Conservation (phyloP, 306 rosid genomes). For the Psophocarpus tetragonolobus region DNA sequence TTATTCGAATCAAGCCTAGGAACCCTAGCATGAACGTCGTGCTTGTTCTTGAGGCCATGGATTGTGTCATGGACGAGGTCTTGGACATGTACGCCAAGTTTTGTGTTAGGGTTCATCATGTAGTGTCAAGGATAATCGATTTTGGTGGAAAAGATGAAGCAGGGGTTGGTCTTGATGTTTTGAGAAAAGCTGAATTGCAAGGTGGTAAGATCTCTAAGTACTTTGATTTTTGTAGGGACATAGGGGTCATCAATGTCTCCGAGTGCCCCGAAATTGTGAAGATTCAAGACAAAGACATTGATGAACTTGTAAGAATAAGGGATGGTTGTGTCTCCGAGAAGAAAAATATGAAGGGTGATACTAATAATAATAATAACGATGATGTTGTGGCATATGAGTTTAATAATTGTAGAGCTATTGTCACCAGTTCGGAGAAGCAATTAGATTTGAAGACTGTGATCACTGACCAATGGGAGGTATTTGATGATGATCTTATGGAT, state of each 20-base stretch:
- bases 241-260: constrained; percentile 52
- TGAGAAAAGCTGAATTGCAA: constrained; percentile 50
- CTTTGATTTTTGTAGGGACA: constrained; percentile 46
- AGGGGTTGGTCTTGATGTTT: constrained; percentile 37
- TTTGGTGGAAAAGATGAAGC: constrained; percentile 57
- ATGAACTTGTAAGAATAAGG: constrained; percentile 42
- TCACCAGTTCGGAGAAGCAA: background rate
- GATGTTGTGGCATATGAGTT: background rate
- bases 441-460: constrained; percentile 54
- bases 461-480: constrained; percentile 76
- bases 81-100: constrained; percentile 53
- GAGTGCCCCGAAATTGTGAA: constrained; percentile 50
- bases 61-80: constrained; percentile 57
- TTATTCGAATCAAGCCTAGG: constrained; percentile 56
- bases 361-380: background rate
- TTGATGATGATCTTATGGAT: constrained; percentile 50
- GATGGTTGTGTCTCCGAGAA: constrained; percentile 8
- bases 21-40: constrained; percentile 31
- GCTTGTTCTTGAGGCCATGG: constrained; percentile 81
- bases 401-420: background rate
- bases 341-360: background rate
- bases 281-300: constrained; percentile 51
- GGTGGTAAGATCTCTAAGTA: constrained; percentile 45
- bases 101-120: constrained; percentile 37
- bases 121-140: constrained; percentile 41